Base-by-base conservation (phyloP, 805 yeast genomes). In the Ogataea populi-albae region DNA sequence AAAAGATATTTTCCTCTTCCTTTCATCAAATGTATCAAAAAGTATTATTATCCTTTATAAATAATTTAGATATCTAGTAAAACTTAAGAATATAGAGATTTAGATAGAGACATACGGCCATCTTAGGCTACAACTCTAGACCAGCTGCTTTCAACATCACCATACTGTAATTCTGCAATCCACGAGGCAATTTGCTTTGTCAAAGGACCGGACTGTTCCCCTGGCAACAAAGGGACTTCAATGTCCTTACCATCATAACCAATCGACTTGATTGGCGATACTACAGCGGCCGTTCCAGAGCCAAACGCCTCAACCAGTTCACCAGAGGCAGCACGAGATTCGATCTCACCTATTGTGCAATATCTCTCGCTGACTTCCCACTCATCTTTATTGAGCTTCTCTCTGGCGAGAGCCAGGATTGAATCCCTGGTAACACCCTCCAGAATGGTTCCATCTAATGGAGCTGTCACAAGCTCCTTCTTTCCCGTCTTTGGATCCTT, bases 381-480 rank as follows among this genome's bases (percentile, higher is more conserved):
- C 61, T 86, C 89, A 28, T 72, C 66, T 37, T 81, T 68, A 50
- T 79, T 77, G 47, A 91, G 75, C 55, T 79, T 81, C 51, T 77
- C 82, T 63, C 85, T 81, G 34, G 93, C 85, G 44, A 91, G 72
- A 26, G 72, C 66, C 50, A 91, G 69, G 40, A 91, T 73, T 10
- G 97, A 87, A 60, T 85, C 95, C 68, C 98, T 81, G 33, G 96
- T 88, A 54, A 91, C 94, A 70, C 98, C 98, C 62, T 86, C 96
- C 55, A 91, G 77, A 55, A 91, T 91, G 45, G 96, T 91, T 50
- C 98, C 98, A 57, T 93, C 98, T 50, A 93, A 72, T 43, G 98
- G 98, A 46, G 96, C 95, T 45, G 98, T 91, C 32, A 78, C 95
- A 49, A 91, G 75, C 68, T 91, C 98, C 57, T 84, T 85, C 65